Evolutionary conservation across 2,329 filamentous ascomycete species (phyloP), one percentile per base, ranked within the genome.

Genomic region (Emydomyces testavorans): DNA sequence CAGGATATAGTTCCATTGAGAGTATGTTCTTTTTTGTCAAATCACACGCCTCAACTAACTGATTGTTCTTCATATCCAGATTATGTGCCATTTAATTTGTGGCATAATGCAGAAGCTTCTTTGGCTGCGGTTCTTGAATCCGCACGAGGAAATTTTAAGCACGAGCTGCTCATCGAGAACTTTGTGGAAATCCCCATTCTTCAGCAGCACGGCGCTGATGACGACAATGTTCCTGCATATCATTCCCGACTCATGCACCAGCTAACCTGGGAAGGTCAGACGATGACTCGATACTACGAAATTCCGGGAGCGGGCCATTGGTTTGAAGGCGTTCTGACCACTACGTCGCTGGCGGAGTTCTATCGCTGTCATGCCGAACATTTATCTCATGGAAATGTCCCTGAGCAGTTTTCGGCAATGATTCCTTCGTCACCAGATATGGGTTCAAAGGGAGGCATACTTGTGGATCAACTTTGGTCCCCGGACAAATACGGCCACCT

Each of bases 141-240:
- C 16, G 66, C 75, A 8, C 57, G 75, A 23, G 70, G 68, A 49
- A 73, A 64, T 54, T 79, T 74, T 52, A 71, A 72, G 23, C 73
- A 78, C 56, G 76, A 79, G 53, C 60, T 77, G 50, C 63, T 80
- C 10, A 60, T 73, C 47, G 59, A 65, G 2, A 79, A 79, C 51
- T 60, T 69, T 13, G 65, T 64, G 31, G 73, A 70, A 6, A 73
- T 78, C 21, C 72, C 73, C 1, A 65, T 79, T 2, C 58, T 76
- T 29, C 72, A 76, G 53, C 76, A 79, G 52, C 77, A 80, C 58
- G 76, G 77, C 4, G 65, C 67, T 23, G 56, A 62, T 7, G 77
- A 79, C 55, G 73, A 77, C 53, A 80, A 79, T 55, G 76, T 80
- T 2, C 77, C 76, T 0, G 63, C 68, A 4, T 79, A 76, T 54